phyloP scores from a whole-genome alignment of 768 basidiomycete genomes.

The Baorangia bicolor region DNA sequence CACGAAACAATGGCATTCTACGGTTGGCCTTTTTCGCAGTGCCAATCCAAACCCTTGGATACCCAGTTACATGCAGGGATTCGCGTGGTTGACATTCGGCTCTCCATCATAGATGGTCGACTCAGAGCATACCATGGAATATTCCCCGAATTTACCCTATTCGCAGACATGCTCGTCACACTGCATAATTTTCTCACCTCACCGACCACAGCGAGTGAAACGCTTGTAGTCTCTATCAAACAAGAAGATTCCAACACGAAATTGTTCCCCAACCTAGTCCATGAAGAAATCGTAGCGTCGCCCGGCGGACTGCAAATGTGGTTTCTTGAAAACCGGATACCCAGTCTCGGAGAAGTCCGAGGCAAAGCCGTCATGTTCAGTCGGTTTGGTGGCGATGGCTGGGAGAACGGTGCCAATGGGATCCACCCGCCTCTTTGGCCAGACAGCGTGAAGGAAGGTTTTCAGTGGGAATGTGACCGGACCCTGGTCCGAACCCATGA shows the following conservation, averaged over 20 bases:
- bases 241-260: constrained; percentile 68
- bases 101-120: constrained; percentile 59
- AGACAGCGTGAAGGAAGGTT: constrained; percentile 68
- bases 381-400: constrained; percentile 66
- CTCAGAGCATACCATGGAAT: constrained; percentile 81
- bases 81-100: constrained; percentile 78
- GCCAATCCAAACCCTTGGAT: constrained; percentile 65
- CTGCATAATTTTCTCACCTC: constrained; percentile 65
- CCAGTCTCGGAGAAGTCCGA: constrained; percentile 77
- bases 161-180: constrained; percentile 60
- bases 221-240: constrained; percentile 84
- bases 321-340: constrained; percentile 81
- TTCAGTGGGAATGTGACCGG: constrained; percentile 74
- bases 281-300: constrained; percentile 56
- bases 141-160: constrained; percentile 67
- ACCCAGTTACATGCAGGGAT: constrained; percentile 76
- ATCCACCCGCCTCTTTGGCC: constrained; percentile 91
- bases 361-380: constrained; percentile 86
- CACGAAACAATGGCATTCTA: constrained; percentile 65
- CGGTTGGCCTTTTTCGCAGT: constrained; percentile 85
- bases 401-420: constrained; percentile 75
- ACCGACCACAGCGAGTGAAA: constrained; percentile 59
- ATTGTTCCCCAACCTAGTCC: constrained; percentile 64
- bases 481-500: constrained; percentile 78
- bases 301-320: constrained; percentile 61